Conservation (phyloP, 176 grass and related monocot genomes). For the Aegilops umbellulata region DNA sequence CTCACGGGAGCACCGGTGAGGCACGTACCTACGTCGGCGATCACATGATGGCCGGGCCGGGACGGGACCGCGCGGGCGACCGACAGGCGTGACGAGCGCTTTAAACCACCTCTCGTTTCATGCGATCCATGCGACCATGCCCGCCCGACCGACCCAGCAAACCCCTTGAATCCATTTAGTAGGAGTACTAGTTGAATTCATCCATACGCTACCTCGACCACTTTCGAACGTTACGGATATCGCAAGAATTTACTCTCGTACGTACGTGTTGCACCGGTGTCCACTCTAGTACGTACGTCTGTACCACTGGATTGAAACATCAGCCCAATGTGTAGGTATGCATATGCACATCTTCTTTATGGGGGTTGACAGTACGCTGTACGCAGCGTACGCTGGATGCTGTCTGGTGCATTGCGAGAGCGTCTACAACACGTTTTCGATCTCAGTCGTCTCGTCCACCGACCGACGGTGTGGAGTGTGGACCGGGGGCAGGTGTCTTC, state of each 20-base stretch:
- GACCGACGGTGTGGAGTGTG: background rate
- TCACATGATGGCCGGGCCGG: background rate
- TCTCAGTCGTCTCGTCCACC: background rate
- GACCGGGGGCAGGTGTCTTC: background rate
- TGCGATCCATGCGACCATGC: background rate
- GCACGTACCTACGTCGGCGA: background rate
- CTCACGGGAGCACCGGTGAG: background rate
- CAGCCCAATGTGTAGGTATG: background rate
- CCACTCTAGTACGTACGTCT: too few species aligned
- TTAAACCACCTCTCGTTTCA: background rate
- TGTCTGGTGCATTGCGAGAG: background rate
- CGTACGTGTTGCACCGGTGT: background rate
- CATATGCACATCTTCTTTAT: background rate
- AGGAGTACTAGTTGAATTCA: conserved; percentile 21
- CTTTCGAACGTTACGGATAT: background rate
- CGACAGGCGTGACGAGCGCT: conserved; percentile 23
- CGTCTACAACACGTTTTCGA: background rate
- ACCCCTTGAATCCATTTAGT: background rate
- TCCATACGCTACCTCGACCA: conserved; percentile 9
- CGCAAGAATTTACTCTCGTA: background rate
- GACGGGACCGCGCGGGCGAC: background rate
- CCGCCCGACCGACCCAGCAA: background rate
- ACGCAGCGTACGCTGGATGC: background rate
- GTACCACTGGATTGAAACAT: background rate
- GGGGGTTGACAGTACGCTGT: background rate